phyloP scores from a whole-genome alignment of 2,329 filamentous ascomycete genomes.

The Nothophoma quercina region DNA sequence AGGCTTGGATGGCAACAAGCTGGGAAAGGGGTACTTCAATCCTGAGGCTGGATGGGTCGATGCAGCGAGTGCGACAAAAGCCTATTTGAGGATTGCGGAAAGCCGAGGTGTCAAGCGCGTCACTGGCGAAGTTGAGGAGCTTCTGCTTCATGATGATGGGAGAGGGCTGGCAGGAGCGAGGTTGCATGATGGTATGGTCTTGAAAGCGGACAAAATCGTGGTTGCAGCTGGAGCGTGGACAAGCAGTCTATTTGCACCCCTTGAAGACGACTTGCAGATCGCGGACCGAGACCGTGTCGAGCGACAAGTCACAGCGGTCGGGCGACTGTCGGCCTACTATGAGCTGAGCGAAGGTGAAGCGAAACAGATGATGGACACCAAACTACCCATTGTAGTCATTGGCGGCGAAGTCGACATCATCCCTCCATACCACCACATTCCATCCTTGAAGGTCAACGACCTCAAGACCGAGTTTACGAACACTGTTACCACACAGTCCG shows the following conservation, averaged over 20 bases:
- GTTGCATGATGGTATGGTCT: slow-evolving; percentile 55
- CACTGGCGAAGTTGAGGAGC: slow-evolving; percentile 53
- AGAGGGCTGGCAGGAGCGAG: slow-evolving; percentile 54
- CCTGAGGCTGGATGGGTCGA: slow-evolving; percentile 63
- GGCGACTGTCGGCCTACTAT: slow-evolving; percentile 66
- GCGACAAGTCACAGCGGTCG: slow-evolving; percentile 64
- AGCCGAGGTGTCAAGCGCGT: slow-evolving; percentile 56
- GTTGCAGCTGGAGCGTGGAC: slow-evolving; percentile 66
- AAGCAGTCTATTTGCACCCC: slow-evolving; percentile 59
- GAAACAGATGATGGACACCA: slow-evolving; percentile 53
- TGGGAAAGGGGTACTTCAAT: slow-evolving; percentile 57
- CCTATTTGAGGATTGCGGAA: slow-evolving; percentile 55
- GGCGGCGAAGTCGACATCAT: slow-evolving; percentile 58
- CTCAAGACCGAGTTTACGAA: slow-evolving; percentile 65
- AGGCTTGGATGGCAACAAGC: slow-evolving; percentile 31
- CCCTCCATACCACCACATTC: slow-evolving; percentile 57
- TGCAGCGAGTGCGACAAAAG: slow-evolving; percentile 55
- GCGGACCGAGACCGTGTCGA: slow-evolving; percentile 58
- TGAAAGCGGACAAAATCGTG: slow-evolving; percentile 62
- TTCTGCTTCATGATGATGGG: slow-evolving; percentile 52
- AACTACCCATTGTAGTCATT: slow-evolving; percentile 63
- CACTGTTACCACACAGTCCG: slow-evolving; percentile 56
- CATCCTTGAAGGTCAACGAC: slow-evolving; percentile 68
- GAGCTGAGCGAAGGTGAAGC: slow-evolving; percentile 59
- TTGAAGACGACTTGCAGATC: slow-evolving; percentile 54